Conservation (phyloP, 768 basidiomycete species). For the Phylloporus arenicola region DNA sequence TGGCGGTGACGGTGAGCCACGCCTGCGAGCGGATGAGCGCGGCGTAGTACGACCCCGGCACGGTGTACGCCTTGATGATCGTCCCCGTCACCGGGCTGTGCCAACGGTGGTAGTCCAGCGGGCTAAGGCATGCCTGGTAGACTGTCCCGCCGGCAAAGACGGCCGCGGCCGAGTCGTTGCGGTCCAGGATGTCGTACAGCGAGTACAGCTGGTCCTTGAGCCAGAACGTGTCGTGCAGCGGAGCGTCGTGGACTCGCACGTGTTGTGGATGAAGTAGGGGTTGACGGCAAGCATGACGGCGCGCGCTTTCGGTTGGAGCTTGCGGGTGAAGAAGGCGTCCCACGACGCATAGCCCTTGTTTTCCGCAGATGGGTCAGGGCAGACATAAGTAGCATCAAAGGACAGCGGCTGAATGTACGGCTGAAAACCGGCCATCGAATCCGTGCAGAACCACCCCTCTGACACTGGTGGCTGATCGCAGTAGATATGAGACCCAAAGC, state of each 20-base stretch:
- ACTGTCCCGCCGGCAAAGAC: slow-evolving; percentile 34
- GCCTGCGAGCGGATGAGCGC: slow-evolving; percentile 29
- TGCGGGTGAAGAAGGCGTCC: background rate
- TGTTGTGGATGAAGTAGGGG: slow-evolving; percentile 31
- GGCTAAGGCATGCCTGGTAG: slow-evolving; percentile 53
- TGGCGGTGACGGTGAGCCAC: slow-evolving; percentile 42
- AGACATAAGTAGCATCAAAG: background rate
- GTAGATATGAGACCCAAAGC: too few relatives aligned
- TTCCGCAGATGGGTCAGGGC: background rate
- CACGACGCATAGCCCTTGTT: background rate
- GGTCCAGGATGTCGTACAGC: slow-evolving; percentile 45
- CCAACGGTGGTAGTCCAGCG: slow-evolving; percentile 56
- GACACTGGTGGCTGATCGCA: too few relatives aligned
- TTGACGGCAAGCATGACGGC: background rate
- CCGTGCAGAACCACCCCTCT: background rate
- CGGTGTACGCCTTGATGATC: slow-evolving; percentile 26
- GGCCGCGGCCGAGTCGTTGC: background rate
- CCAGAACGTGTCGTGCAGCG: slow-evolving; percentile 45
- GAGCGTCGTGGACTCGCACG: slow-evolving; percentile 50
- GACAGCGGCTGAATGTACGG: background rate
- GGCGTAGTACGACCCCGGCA: slow-evolving; percentile 20
- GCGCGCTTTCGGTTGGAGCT: background rate
- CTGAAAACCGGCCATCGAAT: background rate
- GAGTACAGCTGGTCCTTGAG: slow-evolving; percentile 57
- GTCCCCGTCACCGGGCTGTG: slow-evolving; percentile 47